Percentiles rank a stretch among this genome's conserved stretches.
phyloP scores from a whole-genome alignment of 768 basidiomycete species.

The Lentinula sp. region DNA sequence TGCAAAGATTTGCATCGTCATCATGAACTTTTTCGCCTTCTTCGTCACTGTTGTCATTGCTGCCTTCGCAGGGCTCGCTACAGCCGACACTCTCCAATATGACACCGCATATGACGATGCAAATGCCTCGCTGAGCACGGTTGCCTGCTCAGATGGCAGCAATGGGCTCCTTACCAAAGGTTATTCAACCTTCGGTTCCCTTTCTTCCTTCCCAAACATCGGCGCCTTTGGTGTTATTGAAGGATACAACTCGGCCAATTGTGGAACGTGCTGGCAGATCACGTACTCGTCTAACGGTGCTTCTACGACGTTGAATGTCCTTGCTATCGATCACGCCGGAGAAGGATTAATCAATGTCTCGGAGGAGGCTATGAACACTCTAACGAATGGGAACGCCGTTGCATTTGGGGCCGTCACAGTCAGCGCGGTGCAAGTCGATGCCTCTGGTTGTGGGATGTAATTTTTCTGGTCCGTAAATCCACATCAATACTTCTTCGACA shows the following conservation, averaged over 20 bases:
- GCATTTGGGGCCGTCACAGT: conserved; percentile 43
- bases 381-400: conserved; percentile 42
- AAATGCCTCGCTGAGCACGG: conserved; percentile 28
- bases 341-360: conserved; percentile 41
- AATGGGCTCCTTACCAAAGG: conserved; percentile 27
- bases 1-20: neutral
- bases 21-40: conserved; percentile 15
- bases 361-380: conserved; percentile 44
- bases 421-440: conserved; percentile 31
- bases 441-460: conserved; percentile 44
- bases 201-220: conserved; percentile 57
- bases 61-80: conserved; percentile 16
- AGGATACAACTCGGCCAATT: conserved; percentile 29
- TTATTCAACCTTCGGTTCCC: conserved; percentile 42
- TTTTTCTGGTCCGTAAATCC: neutral
- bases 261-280: conserved; percentile 39
- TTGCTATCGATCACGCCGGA: conserved; percentile 29
- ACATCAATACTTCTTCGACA: neutral
- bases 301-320: conserved; percentile 21
- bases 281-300: conserved; percentile 19
- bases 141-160: conserved; percentile 37
- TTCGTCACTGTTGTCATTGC: conserved; percentile 17
- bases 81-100: conserved; percentile 28
- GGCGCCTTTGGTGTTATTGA: conserved; percentile 34
- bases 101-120: conserved; percentile 46